Base-by-base conservation (phyloP, 176 grass and related monocot genomes). In the Ensete ventricosum region DNA sequence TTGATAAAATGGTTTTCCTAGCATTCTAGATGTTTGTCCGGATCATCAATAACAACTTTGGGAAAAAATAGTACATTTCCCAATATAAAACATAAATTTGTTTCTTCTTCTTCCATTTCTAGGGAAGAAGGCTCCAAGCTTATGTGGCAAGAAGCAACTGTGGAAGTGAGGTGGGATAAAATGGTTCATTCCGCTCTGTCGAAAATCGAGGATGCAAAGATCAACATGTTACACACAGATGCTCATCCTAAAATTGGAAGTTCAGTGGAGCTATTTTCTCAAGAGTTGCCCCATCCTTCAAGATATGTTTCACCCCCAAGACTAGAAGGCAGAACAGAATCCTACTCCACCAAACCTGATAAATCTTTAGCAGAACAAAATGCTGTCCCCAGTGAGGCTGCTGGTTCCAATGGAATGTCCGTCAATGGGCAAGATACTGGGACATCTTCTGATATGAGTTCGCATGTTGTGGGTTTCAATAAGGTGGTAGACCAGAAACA, bases 401-500 rank as follows among this genome's bases (percentile, higher is more conserved):
- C 12, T 2, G 16, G 6, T 60, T 16, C 57, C 5, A 19, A 60
- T 17, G n/a, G 57, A 60, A 60, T 29, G 27, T 3, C 11, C n/a
- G 7, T 60, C 16, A 60, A 20, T 60, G 11, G 1, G 5, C 57
- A 25, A 26, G 58, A 54, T 54, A 17, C 8, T 50, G 23, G 1
- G 13, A 54, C 10, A 50, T n/a, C 58, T 26, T 20, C 11, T 49
- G 17, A 7, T 49, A 19, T 17, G 22, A 9, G 22, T 21, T 25
- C 50, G 14, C 8, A 9, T 64, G 22, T 21, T 63, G 23, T 62
- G 43, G 51, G 12, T 70, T 20, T 29, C 23, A 11, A 27, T 26
- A 59, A 62, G 55, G 53, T 52, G 64, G 64, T 71, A 50, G 63
- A 77, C 19, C 83, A 73, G 77, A 29, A 55, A 19, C 62, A 77